Evolutionary conservation across 352 stramenopile species (phyloP), one percentile per base, ranked within the genome.

Genomic region (Lagenidium giganteum): DNA sequence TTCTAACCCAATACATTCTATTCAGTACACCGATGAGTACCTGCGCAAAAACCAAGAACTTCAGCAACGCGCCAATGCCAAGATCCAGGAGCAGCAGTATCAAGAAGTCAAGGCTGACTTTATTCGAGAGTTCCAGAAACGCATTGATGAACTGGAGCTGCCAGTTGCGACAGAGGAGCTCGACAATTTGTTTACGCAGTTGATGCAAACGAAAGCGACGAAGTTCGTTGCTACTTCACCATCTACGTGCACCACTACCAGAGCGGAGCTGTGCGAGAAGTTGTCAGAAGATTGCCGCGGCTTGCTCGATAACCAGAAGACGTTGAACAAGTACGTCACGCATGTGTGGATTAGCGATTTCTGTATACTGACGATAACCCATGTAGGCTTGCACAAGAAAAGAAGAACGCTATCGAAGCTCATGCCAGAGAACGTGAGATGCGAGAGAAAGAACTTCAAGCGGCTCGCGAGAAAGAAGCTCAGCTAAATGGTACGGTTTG

Each of bases 301-400:
- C 25, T 56, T 62, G 3, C 55, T 93, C 11, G 67, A 87, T 25
- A 87, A 81, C 27, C 76, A 91, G 40, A 93, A 89, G 37, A 52
- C 70, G 37, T 58, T 88, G 8, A 90, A 87, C 46, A 41, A 61
- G 75, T 88, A 44, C 3, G 63, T 52, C n/a, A n/a, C n/a, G n/a
- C n/a, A n/a, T n/a, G n/a, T n/a, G n/a, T 32, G 17, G 22, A 14
- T 36, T 21, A 25, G 5, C n/a, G 13, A 27, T n/a, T n/a, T n/a
- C n/a, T n/a, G n/a, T n/a, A n/a, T n/a, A n/a, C n/a, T n/a, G n/a
- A n/a, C n/a, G n/a, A n/a, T n/a, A n/a, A n/a, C n/a, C n/a, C n/a
- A n/a, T 51, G 12, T 28, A 84, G 70, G 8, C 51, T 91, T 36
- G 74, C 69, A 12, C 49, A 65, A 32, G 78, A 91, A 22, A 91